Base-by-base conservation (phyloP, 176 grass and related monocot genomes). In the Rhipidocladum racemiflorum region DNA sequence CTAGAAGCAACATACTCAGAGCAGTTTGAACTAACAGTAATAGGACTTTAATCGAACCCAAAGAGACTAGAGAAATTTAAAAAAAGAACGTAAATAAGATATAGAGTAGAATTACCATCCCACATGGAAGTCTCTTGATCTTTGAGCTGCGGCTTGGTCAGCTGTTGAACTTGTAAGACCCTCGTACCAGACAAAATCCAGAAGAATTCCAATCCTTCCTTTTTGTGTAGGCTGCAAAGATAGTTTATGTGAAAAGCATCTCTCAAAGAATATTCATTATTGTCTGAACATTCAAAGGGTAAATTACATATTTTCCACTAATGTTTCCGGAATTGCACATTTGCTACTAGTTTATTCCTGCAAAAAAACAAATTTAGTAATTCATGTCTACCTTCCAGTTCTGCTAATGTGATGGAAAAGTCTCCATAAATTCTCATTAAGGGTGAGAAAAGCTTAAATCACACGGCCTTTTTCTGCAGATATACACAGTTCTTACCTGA, bases 101-200 rank as follows among this genome's bases (percentile, higher is more conserved):
- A 20, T n/a, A 13, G 54, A 80, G 48, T 7, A 67, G 12, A 59
- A 77, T 74, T 90, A 93, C 91, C 91, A 93, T 79, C 91, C 91
- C 62, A 90, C 27, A 70, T 93, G 85, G 45, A 90, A 90, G 62
- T 93, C 91, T 60, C 85, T 93, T 21, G 91, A 83, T 82, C 91
- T 93, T 74, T 90, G 68, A 78, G 88, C 88, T 0, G 91, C 88
- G 57, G 68, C 81, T 65, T 86, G 68, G 81, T 94, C 91, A 25
- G 75, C 85, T 3, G 39, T 20, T 18, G 85, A 88, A 56, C 86
- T 45, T 10, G 74, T 88, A 38, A 78, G 85, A 46, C 76, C 51
- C 38, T 94, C 91, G 56, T 94, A 93, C 91, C 91, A 93, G 5
- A 87, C 89, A 59, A 93, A 93, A 34, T 93, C 91, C 18, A 93